Conservation (phyloP, 805 yeast genomes). For the Myxozyma geophila region DNA sequence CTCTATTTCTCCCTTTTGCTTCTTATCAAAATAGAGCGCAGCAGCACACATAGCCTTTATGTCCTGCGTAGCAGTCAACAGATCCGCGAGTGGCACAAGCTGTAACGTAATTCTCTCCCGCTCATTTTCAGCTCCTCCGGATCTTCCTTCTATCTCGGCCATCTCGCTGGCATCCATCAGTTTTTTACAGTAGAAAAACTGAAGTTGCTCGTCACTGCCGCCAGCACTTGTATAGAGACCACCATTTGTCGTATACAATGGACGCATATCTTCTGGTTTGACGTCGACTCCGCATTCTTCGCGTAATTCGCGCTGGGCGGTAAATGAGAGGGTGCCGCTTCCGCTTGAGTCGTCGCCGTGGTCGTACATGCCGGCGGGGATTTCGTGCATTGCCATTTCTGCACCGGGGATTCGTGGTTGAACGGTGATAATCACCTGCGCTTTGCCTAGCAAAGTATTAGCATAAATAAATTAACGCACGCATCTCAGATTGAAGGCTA, state of each 20-base stretch:
- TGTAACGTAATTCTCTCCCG: slow-evolving; percentile 25
- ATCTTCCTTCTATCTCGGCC: slow-evolving; percentile 16
- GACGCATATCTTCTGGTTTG: slow-evolving; percentile 30
- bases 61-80: slow-evolving; percentile 28
- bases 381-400: slow-evolving; percentile 35
- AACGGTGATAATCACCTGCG: slow-evolving; percentile 34
- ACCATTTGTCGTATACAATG: slow-evolving; percentile 25
- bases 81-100: slow-evolving; percentile 19
- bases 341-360: slow-evolving; percentile 13
- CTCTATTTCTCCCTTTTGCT: not conserved
- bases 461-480: not conserved
- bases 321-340: slow-evolving; percentile 37
- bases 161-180: slow-evolving; percentile 23
- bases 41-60: slow-evolving; percentile 27
- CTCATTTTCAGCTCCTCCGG: slow-evolving; percentile 32
- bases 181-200: slow-evolving; percentile 32
- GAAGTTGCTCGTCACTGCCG: slow-evolving; percentile 34
- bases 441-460: slow-evolving; percentile 12
- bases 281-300: slow-evolving; percentile 42
- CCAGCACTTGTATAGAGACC: slow-evolving; percentile 39
- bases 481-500: too few species aligned
- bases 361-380: slow-evolving; percentile 43
- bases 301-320: slow-evolving; percentile 41
- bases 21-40: slow-evolving; percentile 11
- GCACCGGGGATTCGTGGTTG: slow-evolving; percentile 42